These are phyloP conservation scores for Pleurotus pulmonarius DNA, from an alignment of 768 basidiomycete species.

Conservation along the genomic window DNA sequence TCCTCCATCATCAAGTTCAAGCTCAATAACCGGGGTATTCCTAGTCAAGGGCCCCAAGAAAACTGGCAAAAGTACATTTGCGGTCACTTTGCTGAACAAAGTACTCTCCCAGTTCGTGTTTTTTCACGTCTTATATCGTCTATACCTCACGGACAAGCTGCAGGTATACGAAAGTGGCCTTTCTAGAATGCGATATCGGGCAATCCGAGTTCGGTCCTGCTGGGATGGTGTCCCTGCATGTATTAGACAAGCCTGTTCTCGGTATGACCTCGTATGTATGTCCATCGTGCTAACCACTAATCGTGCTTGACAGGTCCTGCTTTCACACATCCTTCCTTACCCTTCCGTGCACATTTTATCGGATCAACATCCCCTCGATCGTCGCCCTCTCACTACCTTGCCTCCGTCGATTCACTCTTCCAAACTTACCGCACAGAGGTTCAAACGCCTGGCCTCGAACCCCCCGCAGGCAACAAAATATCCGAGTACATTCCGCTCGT, in stretches of 20 bases:
- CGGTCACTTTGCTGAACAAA: conserved; percentile 66
- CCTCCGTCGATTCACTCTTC: conserved; percentile 61
- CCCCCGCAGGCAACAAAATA: conserved; percentile 33
- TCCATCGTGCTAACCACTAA: neutral
- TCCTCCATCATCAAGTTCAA: conserved; percentile 1
- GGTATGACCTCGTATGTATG: conserved; percentile 39
- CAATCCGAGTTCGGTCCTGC: conserved; percentile 92
- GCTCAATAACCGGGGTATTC: conserved; percentile 29
- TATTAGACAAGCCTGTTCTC: conserved; percentile 65
- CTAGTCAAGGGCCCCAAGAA: conserved; percentile 85
- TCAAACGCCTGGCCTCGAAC: conserved; percentile 37
- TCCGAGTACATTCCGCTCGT: conserved; percentile 72
- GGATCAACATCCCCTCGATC: conserved; percentile 77
- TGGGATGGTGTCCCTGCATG: conserved; percentile 77
- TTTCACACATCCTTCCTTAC: conserved; percentile 77
- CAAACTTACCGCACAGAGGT: conserved; percentile 69
- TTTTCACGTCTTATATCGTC: neutral
- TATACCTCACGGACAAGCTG: neutral
- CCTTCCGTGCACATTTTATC: conserved; percentile 75
- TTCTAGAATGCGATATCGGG: conserved; percentile 88
- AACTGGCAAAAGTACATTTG: conserved; percentile 88
- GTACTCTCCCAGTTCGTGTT: conserved; percentile 52
- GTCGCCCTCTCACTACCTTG: conserved; percentile 73
- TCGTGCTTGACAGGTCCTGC: conserved; percentile 60
- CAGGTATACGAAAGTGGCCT: conserved; percentile 82